Percentiles rank a stretch among this genome's conserved stretches.
These are phyloP conservation scores for Mortierella polycephala DNA, from an alignment of 371 early-diverging fungal genomes.

Conservation along the genomic window DNA sequence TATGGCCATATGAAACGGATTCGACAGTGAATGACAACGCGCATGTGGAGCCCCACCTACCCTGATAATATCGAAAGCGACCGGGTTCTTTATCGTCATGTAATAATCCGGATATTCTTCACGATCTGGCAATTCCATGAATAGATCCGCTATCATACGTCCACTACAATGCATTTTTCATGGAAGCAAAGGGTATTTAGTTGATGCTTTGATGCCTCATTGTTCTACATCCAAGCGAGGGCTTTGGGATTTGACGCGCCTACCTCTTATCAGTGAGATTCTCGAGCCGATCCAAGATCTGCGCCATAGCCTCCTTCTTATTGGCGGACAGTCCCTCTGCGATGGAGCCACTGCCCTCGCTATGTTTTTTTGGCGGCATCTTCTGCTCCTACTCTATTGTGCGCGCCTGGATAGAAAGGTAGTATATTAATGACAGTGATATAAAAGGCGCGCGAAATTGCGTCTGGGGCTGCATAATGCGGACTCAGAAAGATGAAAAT, in stretches of 20 bases:
- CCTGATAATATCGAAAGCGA: slow-evolving; percentile 64
- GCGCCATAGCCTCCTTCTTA: slow-evolving; percentile 34
- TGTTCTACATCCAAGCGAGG: background rate
- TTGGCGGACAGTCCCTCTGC: slow-evolving; percentile 32
- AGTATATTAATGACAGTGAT: too few species aligned
- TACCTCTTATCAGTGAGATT: slow-evolving; percentile 49
- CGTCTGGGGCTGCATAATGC: too few species aligned
- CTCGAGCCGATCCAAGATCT: slow-evolving; percentile 36
- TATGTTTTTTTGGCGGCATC: slow-evolving; percentile 1
- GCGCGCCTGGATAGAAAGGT: too few species aligned
- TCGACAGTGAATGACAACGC: too few species aligned
- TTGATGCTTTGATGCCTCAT: slow-evolving; percentile 77
- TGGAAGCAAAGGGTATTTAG: slow-evolving; percentile 74
- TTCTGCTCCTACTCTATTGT: background rate
- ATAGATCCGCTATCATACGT: slow-evolving; percentile 77
- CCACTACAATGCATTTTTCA: slow-evolving; percentile 66
- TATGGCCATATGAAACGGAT: too few species aligned
- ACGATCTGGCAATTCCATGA: slow-evolving; percentile 80
- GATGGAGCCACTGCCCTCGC: slow-evolving; percentile 22
- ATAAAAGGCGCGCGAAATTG: too few species aligned
- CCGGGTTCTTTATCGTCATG: slow-evolving; percentile 82
- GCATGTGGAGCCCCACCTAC: background rate
- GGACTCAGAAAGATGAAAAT: too few species aligned
- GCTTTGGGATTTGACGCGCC: background rate
- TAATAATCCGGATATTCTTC: slow-evolving; percentile 93